phyloP scores from a whole-genome alignment of 257 asterid genomes.

The Rehmannia glutinosa region DNA sequence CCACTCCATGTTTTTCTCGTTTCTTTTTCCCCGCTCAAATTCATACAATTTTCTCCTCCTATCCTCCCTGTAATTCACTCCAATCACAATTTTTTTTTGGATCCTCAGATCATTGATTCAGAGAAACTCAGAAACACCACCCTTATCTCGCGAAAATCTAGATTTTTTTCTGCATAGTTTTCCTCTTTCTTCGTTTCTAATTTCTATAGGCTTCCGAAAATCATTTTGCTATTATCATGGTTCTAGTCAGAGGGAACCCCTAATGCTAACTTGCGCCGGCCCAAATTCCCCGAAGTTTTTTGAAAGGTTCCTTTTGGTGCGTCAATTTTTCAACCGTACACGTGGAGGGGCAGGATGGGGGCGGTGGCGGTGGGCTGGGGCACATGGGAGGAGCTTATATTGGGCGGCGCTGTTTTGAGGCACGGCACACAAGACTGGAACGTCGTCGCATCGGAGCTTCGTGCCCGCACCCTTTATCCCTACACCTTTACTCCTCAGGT shows the following conservation, averaged over 20 bases:
- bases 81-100: background rate
- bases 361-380: conserved; percentile 56
- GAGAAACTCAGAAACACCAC: background rate
- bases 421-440: conserved; percentile 63
- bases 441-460: conserved; percentile 80
- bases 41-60: background rate
- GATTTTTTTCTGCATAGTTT: background rate
- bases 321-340: conserved; percentile 14
- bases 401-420: conserved; percentile 72
- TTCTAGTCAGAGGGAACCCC: background rate
- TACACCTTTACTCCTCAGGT: conserved; percentile 65
- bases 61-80: background rate
- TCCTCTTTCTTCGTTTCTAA: background rate
- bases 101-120: background rate
- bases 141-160: background rate
- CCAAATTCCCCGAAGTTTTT: background rate
- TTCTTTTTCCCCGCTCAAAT: background rate
- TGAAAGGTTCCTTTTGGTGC: background rate
- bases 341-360: conserved; percentile 36
- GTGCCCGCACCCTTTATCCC: conserved; percentile 53
- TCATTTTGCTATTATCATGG: no score
- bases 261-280: background rate
- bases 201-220: background rate
- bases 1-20: background rate
- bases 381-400: conserved; percentile 86